phyloP scores from a whole-genome alignment of 805 yeast species.

The Candida saitoana region DNA sequence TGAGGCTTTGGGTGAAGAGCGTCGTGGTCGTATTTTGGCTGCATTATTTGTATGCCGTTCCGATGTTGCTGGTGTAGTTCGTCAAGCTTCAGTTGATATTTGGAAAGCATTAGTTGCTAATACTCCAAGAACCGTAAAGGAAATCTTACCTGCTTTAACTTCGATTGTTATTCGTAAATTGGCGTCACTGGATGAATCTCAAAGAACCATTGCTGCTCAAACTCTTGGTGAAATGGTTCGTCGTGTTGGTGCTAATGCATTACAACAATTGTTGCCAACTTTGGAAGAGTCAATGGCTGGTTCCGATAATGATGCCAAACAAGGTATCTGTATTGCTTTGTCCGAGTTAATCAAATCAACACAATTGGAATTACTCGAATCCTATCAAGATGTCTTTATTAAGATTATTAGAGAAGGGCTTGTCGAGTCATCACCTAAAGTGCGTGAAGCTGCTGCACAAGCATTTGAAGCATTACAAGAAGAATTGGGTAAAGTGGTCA shows the following conservation, averaged over 20 bases:
- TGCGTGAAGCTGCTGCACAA: conserved; percentile 86
- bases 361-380: conserved; percentile 52
- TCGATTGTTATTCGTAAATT: conserved; percentile 74
- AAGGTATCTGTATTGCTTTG: conserved; percentile 94
- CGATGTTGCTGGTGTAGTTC: conserved; percentile 81
- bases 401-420: conserved; percentile 73
- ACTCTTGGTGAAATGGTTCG: conserved; percentile 93
- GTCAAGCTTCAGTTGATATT: conserved; percentile 85
- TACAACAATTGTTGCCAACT: conserved; percentile 81
- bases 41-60: conserved; percentile 92
- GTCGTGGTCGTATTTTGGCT: conserved; percentile 82
- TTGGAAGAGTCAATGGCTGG: conserved; percentile 59
- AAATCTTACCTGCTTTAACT: conserved; percentile 80
- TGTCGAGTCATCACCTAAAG: conserved; percentile 66
- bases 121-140: conserved; percentile 92
- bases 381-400: conserved; percentile 67
- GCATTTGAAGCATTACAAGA: conserved; percentile 88
- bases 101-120: conserved; percentile 97
- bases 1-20: conserved; percentile 78
- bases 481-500: conserved; percentile 75
- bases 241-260: conserved; percentile 85
- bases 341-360: conserved; percentile 80
- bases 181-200: conserved; percentile 75
- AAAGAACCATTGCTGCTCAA: conserved; percentile 85
- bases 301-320: conserved; percentile 77